phyloP scores from a whole-genome alignment of 176 grass and related monocot species.

The Oryza punctata region DNA sequence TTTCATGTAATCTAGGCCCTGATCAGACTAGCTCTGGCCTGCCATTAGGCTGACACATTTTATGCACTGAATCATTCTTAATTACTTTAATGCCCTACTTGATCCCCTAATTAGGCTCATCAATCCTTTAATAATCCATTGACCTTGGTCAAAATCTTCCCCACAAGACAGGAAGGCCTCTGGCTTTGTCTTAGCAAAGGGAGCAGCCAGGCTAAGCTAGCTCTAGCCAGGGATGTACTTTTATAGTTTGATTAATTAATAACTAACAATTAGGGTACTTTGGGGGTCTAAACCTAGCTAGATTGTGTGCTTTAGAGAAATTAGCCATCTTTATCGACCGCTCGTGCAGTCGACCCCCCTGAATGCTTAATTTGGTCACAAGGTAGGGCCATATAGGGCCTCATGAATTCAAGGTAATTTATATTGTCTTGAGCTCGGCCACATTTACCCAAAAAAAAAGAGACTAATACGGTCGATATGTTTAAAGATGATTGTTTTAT shows the following conservation, averaged over 20 bases:
- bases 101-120: slow-evolving; percentile 10
- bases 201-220: not conserved
- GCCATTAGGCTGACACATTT: slow-evolving; percentile 39
- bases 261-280: slow-evolving; percentile 23
- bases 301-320: slow-evolving; percentile 34
- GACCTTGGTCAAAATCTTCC: slow-evolving; percentile 30
- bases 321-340: slow-evolving; percentile 10
- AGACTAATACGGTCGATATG: too few relatives aligned
- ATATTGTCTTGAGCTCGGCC: not conserved
- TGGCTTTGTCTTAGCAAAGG: slow-evolving; percentile 19
- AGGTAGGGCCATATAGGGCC: not conserved
- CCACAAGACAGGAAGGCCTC: slow-evolving; percentile 12
- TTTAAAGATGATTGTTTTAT: too few relatives aligned
- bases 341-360: not conserved
- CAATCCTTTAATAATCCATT: not conserved
- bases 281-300: slow-evolving; percentile 43
- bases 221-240: slow-evolving; percentile 43
- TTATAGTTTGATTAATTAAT: slow-evolving; percentile 42
- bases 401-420: not conserved
- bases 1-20: slow-evolving; percentile 25
- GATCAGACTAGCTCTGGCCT: not conserved
- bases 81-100: slow-evolving; percentile 33
- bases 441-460: too few relatives aligned
- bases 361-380: not conserved
- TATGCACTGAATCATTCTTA: slow-evolving; percentile 36